Conservation (phyloP, 2,329 filamentous ascomycete species). For the Ophiostoma perfectum region DNA sequence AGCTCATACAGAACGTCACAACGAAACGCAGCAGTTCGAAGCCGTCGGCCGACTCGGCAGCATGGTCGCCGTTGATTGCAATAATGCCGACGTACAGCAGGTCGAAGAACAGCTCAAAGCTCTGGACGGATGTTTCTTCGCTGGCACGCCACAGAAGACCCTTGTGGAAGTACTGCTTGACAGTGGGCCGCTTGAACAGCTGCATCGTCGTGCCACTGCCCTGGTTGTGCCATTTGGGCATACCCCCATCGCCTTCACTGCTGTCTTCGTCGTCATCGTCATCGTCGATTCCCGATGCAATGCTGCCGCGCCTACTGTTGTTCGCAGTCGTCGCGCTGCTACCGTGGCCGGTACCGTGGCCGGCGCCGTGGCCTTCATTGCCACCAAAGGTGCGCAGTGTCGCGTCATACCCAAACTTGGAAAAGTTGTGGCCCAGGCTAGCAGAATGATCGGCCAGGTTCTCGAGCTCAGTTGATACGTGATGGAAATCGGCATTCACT, state of each 20-base stretch:
- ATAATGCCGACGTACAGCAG: conserved; percentile 60
- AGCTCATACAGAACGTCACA: conserved; percentile 57
- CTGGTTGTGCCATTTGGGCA: conserved; percentile 27
- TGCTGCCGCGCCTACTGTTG: conserved; percentile 15
- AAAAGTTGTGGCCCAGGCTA: conserved; percentile 55
- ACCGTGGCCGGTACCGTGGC: background rate
- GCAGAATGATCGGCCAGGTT: conserved; percentile 44
- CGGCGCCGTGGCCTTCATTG: conserved; percentile 29
- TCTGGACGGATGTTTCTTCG: conserved; percentile 54
- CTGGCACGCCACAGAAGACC: conserved; percentile 58
- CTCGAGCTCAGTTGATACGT: conserved; percentile 49
- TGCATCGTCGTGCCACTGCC: conserved; percentile 43
- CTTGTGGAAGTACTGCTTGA: conserved; percentile 62
- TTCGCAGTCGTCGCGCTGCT: background rate
- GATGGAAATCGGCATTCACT: conserved; percentile 48
- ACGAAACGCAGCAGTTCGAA: conserved; percentile 53
- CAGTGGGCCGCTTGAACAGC: conserved; percentile 54
- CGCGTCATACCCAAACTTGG: conserved; percentile 58
- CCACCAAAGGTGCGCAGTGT: conserved; percentile 45
- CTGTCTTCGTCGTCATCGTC: conserved; percentile 25
- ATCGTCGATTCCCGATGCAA: conserved; percentile 21
- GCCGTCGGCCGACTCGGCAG: conserved; percentile 51
- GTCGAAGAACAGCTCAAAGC: conserved; percentile 61
- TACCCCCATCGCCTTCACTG: conserved; percentile 20
- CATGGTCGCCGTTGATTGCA: conserved; percentile 57